phyloP scores from a whole-genome alignment of 495 filamentous ascomycete genomes.

The Xylaria grammica region DNA sequence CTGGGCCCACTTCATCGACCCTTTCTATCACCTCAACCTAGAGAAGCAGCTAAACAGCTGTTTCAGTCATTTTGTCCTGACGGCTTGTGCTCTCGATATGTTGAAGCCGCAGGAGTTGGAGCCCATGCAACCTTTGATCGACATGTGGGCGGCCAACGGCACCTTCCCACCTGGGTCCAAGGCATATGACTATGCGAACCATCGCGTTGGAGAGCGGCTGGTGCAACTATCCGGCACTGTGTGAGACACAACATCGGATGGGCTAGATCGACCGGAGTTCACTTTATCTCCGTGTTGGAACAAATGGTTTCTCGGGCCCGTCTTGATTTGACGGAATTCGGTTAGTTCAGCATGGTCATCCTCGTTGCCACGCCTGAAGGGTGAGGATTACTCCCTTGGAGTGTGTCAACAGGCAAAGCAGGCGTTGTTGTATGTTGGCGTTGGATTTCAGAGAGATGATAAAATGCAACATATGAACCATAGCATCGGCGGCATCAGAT shows the following conservation, averaged over 20 bases:
- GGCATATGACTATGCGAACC: constrained; percentile 60
- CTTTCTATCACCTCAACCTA: constrained; percentile 81
- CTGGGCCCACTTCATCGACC: constrained; percentile 80
- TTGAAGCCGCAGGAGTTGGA: constrained; percentile 83
- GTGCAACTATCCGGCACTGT: constrained; percentile 45
- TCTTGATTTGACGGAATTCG: background rate
- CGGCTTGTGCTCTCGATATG: constrained; percentile 82
- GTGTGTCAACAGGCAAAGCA: background rate
- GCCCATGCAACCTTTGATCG: constrained; percentile 91
- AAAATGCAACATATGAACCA: background rate
- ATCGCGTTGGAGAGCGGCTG: constrained; percentile 50
- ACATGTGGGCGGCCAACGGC: constrained; percentile 85
- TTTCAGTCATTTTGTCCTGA: constrained; percentile 91
- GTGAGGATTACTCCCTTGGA: background rate
- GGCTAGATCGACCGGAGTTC: background rate
- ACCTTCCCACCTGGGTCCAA: constrained; percentile 76
- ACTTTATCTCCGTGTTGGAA: background rate
- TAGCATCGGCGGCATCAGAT: constrained; percentile 15
- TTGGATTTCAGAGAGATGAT: constrained; percentile 11
- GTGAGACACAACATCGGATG: constrained; percentile 17
- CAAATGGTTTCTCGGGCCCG: background rate
- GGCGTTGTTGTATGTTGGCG: constrained; percentile 14
- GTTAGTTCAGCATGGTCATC: constrained; percentile 12
- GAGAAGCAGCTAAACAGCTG: constrained; percentile 92
- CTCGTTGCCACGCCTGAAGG: background rate